Evolutionary conservation across 108 stramenopile species (phyloP), one percentile per base, ranked within the genome.

Genomic region (Nitzschia sp.): DNA sequence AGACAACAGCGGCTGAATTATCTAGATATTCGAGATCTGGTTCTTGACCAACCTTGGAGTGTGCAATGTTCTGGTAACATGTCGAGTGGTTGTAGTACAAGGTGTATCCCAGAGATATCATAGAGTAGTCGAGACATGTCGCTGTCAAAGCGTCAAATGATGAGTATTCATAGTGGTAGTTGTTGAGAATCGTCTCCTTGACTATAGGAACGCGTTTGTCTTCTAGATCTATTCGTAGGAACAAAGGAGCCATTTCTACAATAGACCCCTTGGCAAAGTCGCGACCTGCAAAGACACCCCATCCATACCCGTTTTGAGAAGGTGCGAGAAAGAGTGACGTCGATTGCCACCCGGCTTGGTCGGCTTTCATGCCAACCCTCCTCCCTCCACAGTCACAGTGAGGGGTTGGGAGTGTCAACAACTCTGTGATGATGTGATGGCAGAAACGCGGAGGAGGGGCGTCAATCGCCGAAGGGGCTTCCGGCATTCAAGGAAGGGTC

Each of bases 81-180:
- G 53, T 20, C 19, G 53, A 54, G 63, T 76, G 75, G 64, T 76
- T 76, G 51, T 53, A 63, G 14, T 63, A 69, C 60, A 76, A 40
- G 10, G 62, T 64, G 26, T 55, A 53, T 22, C 75, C 75, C 53
- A 64, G 50, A 8, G 57, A 41, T 14, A 76, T 61, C 44, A 44
- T 43, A 1, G 60, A 65, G 24, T 53, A 53, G n/a, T 15, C 15
- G 20, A 11, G 1, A 12, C 39, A 21, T 50, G 8, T 43, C 2
- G 17, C 50, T 14, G 11, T 19, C 26, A 51, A n/a, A 0, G 39
- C 64, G 39, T 65, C 51, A 48, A 48, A 65, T 12, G 17, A 48
- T 3, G 22, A 65, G 46, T 76, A 76, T 42, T 59, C 75, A 55
- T 76, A 76, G 34, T 69, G 52, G 39, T 76, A 76, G 50, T 76